Evolutionary conservation across 2,329 filamentous ascomycete species (phyloP).

Genomic region (Pseudopithomyces maydicus): DNA sequence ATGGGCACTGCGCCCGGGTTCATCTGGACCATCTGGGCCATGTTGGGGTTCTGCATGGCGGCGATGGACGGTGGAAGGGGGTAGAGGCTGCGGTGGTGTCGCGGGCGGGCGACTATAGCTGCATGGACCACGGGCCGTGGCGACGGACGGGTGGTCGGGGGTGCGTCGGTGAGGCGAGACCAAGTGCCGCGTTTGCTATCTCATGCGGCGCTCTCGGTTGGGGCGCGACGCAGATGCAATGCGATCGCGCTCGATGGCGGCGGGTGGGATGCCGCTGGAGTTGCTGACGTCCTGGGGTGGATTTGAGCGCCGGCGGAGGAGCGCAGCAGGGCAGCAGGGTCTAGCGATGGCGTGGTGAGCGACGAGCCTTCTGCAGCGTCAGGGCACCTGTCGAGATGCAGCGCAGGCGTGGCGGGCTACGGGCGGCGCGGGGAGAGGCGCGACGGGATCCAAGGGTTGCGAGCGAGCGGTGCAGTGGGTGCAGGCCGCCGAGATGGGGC

Average conservation of each 20-base stretch:
- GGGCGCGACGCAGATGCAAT: conserved; percentile 8
- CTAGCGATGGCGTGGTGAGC: conserved; percentile 28
- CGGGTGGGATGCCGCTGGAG: conserved; percentile 8
- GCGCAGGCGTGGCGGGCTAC: conserved; percentile 11
- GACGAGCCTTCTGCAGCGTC: conserved; percentile 17
- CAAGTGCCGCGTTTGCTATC: conserved; percentile 20
- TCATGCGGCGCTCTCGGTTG: conserved; percentile 3
- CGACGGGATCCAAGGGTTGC: conserved; percentile 8
- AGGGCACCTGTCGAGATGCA: conserved; percentile 13
- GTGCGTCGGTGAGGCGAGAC: conserved; percentile 16
- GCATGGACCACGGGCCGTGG: conserved; percentile 37
- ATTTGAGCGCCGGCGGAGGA: not conserved
- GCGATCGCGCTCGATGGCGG: conserved; percentile 7
- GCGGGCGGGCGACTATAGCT: conserved; percentile 25
- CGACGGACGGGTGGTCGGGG: conserved; percentile 19
- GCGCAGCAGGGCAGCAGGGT: conserved; percentile 17
- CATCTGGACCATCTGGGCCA: conserved; percentile 72
- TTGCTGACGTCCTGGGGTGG: conserved; percentile 12
- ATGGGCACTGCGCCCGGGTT: conserved; percentile 65
- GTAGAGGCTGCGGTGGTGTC: conserved; percentile 31
- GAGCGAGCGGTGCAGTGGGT: conserved; percentile 15
- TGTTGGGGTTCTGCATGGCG: conserved; percentile 53
- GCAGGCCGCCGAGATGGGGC: conserved; percentile 18
- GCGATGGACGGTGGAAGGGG: conserved; percentile 14
- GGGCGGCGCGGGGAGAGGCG: conserved; percentile 4